Evolutionary conservation across 2,329 filamentous ascomycete genomes (phyloP).

Genomic region (Exophiala sideris): DNA sequence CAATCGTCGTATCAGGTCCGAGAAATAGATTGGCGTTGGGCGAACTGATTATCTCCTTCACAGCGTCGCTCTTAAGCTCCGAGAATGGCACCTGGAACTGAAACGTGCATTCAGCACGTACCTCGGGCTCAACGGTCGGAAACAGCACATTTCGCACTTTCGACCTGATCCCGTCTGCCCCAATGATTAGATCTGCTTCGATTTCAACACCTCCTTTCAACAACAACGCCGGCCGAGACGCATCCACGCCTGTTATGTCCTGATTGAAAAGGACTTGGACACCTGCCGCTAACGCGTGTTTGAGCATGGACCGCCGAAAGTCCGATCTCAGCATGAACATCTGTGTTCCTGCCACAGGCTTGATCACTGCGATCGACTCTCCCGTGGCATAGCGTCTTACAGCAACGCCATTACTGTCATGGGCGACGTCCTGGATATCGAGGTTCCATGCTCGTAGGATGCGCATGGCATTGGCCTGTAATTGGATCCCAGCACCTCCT

Average conservation of each 20-base stretch:
- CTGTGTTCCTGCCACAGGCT: not conserved
- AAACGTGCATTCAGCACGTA: not conserved
- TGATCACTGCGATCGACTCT: not conserved
- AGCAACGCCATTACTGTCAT: not conserved
- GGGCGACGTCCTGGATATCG: not conserved
- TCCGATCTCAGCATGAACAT: constrained; percentile 6
- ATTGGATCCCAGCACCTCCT: constrained; percentile 4
- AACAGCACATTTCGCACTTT: not conserved
- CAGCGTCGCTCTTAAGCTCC: not conserved
- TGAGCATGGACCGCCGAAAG: constrained; percentile 3
- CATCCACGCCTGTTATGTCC: constrained; percentile 1
- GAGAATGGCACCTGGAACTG: not conserved
- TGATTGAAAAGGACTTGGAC: constrained; percentile 1
- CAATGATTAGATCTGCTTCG: not conserved
- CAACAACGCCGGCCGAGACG: not conserved
- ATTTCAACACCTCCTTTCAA: not conserved
- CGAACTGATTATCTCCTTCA: not conserved
- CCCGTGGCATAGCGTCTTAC: not conserved
- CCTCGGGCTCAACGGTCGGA: not conserved
- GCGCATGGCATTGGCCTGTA: constrained; percentile 3
- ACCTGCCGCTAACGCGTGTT: not conserved
- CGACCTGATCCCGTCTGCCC: not conserved
- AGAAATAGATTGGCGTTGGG: not conserved
- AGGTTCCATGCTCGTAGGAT: not conserved
- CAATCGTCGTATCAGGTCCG: not conserved